A percentile compares a stretch with the other conserved stretches of the same genome.
phyloP scores from a whole-genome alignment of 148 eudicot species.

The Diospyros lotus region DNA sequence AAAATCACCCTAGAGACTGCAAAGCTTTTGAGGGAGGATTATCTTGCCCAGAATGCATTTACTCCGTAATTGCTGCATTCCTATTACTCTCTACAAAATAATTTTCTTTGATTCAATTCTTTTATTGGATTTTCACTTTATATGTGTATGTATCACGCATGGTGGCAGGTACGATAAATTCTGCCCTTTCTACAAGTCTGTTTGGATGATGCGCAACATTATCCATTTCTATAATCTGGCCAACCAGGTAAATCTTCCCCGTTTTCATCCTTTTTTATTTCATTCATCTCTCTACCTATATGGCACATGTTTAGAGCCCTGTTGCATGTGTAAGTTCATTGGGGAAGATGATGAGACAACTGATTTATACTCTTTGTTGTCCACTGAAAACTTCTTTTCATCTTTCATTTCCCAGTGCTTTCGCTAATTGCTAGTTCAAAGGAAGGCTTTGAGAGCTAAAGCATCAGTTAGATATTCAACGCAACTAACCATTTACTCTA shows the following conservation, averaged over 20 bases:
- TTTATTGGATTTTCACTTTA: slow-evolving; percentile 10
- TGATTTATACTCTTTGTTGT: neutral
- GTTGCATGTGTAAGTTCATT: too few species aligned
- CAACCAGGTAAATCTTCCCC: slow-evolving; percentile 60
- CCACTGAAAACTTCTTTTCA: neutral
- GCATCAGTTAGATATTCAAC: neutral
- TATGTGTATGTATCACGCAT: neutral
- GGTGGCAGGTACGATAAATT: slow-evolving; percentile 81
- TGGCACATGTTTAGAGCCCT: too few species aligned
- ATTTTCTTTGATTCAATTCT: neutral
- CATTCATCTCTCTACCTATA: too few species aligned
- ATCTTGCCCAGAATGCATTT: slow-evolving; percentile 98
- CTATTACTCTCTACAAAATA: neutral
- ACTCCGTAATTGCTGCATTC: slow-evolving; percentile 55
- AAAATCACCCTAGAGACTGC: slow-evolving; percentile 93
- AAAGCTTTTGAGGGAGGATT: slow-evolving; percentile 95
- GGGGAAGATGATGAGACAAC: too few species aligned
- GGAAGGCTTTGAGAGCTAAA: neutral
- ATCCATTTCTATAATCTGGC: slow-evolving; percentile 97
- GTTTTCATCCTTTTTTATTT: neutral
- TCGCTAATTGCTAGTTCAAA: too few species aligned
- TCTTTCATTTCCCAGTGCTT: neutral
- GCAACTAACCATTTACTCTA: neutral
- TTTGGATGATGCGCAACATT: slow-evolving; percentile 99
- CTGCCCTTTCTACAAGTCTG: slow-evolving; percentile 97